A percentile compares a stretch with the other conserved stretches of the same genome.
These are phyloP conservation scores for Peronospora destructor DNA, from an alignment of 352 stramenopile species.

Conservation along the genomic window DNA sequence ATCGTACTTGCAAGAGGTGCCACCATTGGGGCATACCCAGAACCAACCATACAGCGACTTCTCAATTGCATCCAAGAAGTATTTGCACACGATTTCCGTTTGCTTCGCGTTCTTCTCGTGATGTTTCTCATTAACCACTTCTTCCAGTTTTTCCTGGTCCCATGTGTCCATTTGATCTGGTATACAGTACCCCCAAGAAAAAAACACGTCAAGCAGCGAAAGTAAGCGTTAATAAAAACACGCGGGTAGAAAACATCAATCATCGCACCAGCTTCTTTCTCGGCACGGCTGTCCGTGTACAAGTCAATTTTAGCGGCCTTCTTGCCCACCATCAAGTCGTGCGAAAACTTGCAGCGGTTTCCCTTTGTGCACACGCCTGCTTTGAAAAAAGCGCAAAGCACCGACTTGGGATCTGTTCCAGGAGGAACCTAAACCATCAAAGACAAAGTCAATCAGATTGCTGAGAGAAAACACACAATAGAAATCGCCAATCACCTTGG, in stretches of 20 bases:
- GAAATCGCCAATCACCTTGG: conserved; percentile 39
- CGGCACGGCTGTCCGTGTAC: conserved; percentile 75
- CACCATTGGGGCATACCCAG: conserved; percentile 85
- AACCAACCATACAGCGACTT: conserved; percentile 89
- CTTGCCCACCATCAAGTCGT: conserved; percentile 84
- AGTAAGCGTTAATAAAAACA: background rate
- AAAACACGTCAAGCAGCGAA: background rate
- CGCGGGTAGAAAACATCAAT: background rate
- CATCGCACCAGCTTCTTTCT: conserved; percentile 44
- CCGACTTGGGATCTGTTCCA: conserved; percentile 83
- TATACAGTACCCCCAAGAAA: background rate
- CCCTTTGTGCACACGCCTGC: conserved; percentile 83
- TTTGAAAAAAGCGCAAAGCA: conserved; percentile 88
- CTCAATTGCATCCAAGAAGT: conserved; percentile 88
- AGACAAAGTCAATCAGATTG: conserved; percentile 1
- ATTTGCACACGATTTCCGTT: conserved; percentile 87
- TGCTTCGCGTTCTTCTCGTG: conserved; percentile 73
- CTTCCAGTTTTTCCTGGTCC: conserved; percentile 85
- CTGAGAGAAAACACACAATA: background rate
- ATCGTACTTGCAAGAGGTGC: conserved; percentile 63
- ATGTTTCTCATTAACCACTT: conserved; percentile 81
- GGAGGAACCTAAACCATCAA: conserved; percentile 54
- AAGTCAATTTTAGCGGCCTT: conserved; percentile 87
- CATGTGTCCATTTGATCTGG: conserved; percentile 80
- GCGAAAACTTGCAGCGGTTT: conserved; percentile 84